Evolutionary conservation across 1,284 basidiomycete species (phyloP), one percentile per base, ranked within the genome.

Genomic region (Rhizoctonia solani): DNA sequence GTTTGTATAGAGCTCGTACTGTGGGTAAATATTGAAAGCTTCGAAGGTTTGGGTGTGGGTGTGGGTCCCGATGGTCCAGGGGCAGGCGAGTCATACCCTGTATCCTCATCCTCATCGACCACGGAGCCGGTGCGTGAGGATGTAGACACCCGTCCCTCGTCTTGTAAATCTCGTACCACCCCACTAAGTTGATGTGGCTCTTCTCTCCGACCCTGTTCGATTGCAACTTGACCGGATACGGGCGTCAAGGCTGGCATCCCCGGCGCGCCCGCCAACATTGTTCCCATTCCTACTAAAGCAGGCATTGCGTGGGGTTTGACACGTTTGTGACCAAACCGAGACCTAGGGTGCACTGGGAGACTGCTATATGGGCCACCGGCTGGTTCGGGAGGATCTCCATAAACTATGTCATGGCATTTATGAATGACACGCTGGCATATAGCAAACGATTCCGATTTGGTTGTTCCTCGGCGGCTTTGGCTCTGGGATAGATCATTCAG

Each of bases 351-450:
- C 88, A 74, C 68, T 81, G 76, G 66, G 84, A 79, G 79, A 92
- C 59, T 75, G 23, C 63, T 74, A 70, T 79, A 93, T 3, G 92
- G 89, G 13, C 85, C 82, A 32, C 81, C 76, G 23, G 80, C 78
- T 11, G 87, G 84, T 30, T 85, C 80, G 6, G 92, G 87, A 27
- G 90, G 83, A 77, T 98, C 93, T 69, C 90, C 87, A 76, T 98
- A 99, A 74, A 99, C 95, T 76, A 98, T 95, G 79, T 95, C 90
- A 79, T 99, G 96, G 75, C 95, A 97, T 76, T 87, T 86, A 75
- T 95, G 93, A 70, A 98, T 82, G 54, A 95, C 87, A 68, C 97
- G 86, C 77, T 95, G 93, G 79, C 97, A 99, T 71, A 97, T 90
- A 68, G 86, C 80, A 78, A 99, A 98, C 0, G 94, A 90, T 27